These are phyloP conservation scores for Globisporangium yorkense DNA, from an alignment of 352 stramenopile genomes.

Conservation along the genomic window DNA sequence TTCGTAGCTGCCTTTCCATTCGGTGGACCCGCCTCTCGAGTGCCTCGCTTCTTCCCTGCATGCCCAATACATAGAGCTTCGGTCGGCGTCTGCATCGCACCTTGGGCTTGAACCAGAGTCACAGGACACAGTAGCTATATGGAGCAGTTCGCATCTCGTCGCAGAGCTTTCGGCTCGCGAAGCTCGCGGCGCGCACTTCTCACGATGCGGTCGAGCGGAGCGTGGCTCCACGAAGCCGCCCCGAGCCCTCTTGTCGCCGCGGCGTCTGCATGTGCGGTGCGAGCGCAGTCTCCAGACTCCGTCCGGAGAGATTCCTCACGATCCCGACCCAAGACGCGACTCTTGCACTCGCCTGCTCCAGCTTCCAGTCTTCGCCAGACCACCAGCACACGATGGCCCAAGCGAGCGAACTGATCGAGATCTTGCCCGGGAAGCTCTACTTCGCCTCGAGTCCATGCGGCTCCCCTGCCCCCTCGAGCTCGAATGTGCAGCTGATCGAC, in stretches of 20 bases:
- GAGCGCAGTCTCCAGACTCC: too few species aligned
- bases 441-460: constrained; percentile 18
- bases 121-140: too few species aligned
- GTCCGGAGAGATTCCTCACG: too few species aligned
- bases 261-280: too few species aligned
- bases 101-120: not conserved
- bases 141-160: too few species aligned
- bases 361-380: not conserved
- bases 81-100: not conserved
- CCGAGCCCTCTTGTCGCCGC: too few species aligned
- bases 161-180: too few species aligned
- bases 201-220: too few species aligned
- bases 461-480: not conserved
- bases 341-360: not conserved
- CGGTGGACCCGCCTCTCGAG: not conserved
- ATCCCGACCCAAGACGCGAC: too few species aligned
- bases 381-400: constrained; percentile 2
- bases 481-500: constrained; percentile 19
- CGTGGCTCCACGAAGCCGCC: too few species aligned
- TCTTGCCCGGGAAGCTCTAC: constrained; percentile 25
- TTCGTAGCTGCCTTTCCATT: constrained; percentile 35
- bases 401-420: constrained; percentile 27
- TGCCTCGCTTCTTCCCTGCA: not conserved
- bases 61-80: constrained; percentile 1
- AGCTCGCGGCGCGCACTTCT: too few species aligned